phyloP scores from a whole-genome alignment of 257 asterid genomes.

The Capsicum chinense region DNA sequence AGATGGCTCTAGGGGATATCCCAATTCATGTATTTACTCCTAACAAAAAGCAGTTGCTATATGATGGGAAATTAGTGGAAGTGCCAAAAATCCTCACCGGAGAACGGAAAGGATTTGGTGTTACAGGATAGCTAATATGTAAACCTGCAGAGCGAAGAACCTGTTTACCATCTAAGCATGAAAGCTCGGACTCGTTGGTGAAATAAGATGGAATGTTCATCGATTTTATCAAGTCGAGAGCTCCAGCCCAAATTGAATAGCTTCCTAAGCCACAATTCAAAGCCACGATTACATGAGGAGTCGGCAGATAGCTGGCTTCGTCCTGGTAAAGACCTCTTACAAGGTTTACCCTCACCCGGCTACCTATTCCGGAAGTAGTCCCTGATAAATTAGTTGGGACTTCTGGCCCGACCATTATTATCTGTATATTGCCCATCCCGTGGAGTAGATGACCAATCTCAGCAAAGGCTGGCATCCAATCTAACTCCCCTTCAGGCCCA shows the following conservation, averaged over 20 bases:
- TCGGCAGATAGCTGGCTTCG: constrained; percentile 34
- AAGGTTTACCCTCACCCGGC: constrained; percentile 36
- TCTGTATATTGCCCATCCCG: constrained; percentile 38
- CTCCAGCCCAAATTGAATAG: constrained; percentile 38
- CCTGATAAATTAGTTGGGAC: constrained; percentile 45
- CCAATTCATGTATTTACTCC: constrained; percentile 44
- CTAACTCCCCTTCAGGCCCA: constrained; percentile 49
- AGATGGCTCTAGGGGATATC: background rate
- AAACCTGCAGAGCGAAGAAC: constrained; percentile 36
- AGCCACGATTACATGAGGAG: constrained; percentile 36
- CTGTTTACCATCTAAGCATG: constrained; percentile 38
- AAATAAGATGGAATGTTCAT: constrained; percentile 37
- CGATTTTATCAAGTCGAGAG: constrained; percentile 41
- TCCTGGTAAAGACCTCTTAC: constrained; percentile 38
- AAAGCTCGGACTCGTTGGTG: constrained; percentile 42
- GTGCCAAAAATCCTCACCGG: constrained; percentile 43
- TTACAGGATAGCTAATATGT: constrained; percentile 41
- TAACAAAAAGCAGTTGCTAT: constrained; percentile 43
- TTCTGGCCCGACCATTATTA: constrained; percentile 45
- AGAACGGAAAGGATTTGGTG: constrained; percentile 51
- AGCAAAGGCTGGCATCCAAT: constrained; percentile 46
- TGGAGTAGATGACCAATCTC: constrained; percentile 45
- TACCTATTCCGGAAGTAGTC: constrained; percentile 35
- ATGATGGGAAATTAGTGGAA: constrained; percentile 39
- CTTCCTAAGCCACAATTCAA: constrained; percentile 41